Conservation (phyloP, 352 stramenopile genomes). For the Phytophthora syringae region DNA sequence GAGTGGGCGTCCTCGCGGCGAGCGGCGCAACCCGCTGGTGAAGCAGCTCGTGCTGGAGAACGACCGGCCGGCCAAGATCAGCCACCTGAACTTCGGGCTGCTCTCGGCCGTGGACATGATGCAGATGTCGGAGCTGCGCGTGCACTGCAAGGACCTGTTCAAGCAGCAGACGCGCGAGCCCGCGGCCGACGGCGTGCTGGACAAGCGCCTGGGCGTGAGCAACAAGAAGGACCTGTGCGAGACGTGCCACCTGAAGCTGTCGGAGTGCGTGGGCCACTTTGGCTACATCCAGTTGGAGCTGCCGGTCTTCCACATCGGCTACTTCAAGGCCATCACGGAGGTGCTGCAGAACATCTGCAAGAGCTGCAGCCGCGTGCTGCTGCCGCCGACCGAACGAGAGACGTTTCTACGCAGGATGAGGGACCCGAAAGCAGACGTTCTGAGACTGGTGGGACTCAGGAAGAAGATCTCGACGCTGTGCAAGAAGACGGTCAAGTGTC, state of each 20-base stretch:
- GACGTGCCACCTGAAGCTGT: slow-evolving; percentile 91
- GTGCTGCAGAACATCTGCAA: slow-evolving; percentile 99
- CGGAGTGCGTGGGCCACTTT: slow-evolving; percentile 99
- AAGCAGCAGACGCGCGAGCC: slow-evolving; percentile 95
- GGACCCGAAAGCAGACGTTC: slow-evolving; percentile 78
- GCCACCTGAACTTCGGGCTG: slow-evolving; percentile 97
- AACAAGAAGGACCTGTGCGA: slow-evolving; percentile 97
- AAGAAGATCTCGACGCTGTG: slow-evolving; percentile 97
- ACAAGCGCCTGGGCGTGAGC: slow-evolving; percentile 97
- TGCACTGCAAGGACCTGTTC: slow-evolving; percentile 96
- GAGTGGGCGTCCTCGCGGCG: slow-evolving; percentile 43
- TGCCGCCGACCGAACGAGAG: slow-evolving; percentile 91
- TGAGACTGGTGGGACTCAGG: slow-evolving; percentile 77
- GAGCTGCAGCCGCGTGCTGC: slow-evolving; percentile 94
- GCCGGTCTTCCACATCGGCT: slow-evolving; percentile 99
- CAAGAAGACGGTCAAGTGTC: slow-evolving; percentile 97
- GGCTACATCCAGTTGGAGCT: slow-evolving; percentile 98
- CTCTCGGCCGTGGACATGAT: slow-evolving; percentile 97
- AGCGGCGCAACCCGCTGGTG: slow-evolving; percentile 86
- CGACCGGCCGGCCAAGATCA: slow-evolving; percentile 94
- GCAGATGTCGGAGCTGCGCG: slow-evolving; percentile 94
- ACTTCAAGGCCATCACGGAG: slow-evolving; percentile 98
- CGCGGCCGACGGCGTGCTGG: slow-evolving; percentile 93
- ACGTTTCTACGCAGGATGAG: slow-evolving; percentile 90
- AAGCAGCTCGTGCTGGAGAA: slow-evolving; percentile 92